These are phyloP conservation scores for Tephrocybe rancida DNA, from an alignment of 768 basidiomycete genomes.

Conservation along the genomic window DNA sequence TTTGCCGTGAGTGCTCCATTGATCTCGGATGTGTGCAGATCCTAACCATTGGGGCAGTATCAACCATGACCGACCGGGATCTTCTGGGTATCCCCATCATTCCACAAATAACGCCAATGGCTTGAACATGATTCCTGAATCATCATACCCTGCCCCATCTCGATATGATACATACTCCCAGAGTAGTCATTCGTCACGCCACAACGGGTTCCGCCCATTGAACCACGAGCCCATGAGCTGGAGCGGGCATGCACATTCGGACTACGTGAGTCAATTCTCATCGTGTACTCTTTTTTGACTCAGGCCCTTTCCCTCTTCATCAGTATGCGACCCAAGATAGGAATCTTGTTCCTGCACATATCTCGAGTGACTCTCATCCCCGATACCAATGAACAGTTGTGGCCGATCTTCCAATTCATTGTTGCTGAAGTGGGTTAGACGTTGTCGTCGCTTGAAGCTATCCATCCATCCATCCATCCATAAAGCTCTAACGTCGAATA, in stretches of 20 bases:
- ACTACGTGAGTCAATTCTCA: constrained; percentile 56
- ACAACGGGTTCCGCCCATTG: constrained; percentile 52
- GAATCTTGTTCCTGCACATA: constrained; percentile 36
- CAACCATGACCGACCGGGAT: constrained; percentile 34
- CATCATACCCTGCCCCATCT: constrained; percentile 49
- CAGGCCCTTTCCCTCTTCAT: constrained; percentile 9
- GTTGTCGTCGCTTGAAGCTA: not conserved
- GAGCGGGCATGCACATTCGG: constrained; percentile 47
- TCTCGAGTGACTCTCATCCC: constrained; percentile 41
- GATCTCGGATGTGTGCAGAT: constrained; percentile 4
- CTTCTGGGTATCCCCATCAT: constrained; percentile 49
- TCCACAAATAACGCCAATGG: constrained; percentile 40
- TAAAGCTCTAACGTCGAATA: not conserved
- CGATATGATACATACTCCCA: constrained; percentile 58
- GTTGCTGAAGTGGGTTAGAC: constrained; percentile 2
- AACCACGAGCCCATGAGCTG: constrained; percentile 53
- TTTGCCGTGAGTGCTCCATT: constrained; percentile 42
- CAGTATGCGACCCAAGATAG: constrained; percentile 36
- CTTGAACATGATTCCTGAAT: constrained; percentile 63
- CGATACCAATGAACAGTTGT: constrained; percentile 39
- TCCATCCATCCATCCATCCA: not conserved
- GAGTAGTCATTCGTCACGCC: constrained; percentile 40
- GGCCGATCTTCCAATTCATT: not conserved
- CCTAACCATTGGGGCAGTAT: constrained; percentile 13
- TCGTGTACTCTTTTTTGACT: not conserved